Evolutionary conservation across 768 basidiomycete genomes (phyloP).

Genomic region (Psilocybe cyanescens): DNA sequence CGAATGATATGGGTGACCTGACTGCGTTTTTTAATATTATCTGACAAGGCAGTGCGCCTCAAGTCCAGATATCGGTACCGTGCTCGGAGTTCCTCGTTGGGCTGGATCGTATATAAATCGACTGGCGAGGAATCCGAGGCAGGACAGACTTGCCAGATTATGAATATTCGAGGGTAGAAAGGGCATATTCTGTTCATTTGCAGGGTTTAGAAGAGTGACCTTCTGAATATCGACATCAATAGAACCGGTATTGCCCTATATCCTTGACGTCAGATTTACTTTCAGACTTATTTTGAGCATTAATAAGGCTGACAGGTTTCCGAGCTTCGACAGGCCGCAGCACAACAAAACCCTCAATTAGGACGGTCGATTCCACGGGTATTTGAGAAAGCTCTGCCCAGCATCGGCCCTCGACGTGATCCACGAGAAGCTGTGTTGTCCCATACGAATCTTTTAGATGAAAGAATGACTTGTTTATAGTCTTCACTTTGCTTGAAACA

Average conservation of each 20-base stretch:
- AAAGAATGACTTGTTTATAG: slow-evolving; percentile 72
- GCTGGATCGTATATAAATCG: slow-evolving; percentile 43
- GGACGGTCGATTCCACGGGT: slow-evolving; percentile 79
- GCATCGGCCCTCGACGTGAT: slow-evolving; percentile 41
- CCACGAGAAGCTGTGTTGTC: slow-evolving; percentile 76
- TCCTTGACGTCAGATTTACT: slow-evolving; percentile 21
- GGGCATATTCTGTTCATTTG: slow-evolving; percentile 63
- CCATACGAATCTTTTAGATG: slow-evolving; percentile 82
- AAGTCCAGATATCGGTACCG: slow-evolving; percentile 91
- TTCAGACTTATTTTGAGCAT: slow-evolving; percentile 19
- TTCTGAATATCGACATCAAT: slow-evolving; percentile 79
- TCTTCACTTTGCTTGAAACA: slow-evolving; percentile 65
- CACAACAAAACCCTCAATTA: slow-evolving; percentile 75
- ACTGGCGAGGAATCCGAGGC: slow-evolving; percentile 15
- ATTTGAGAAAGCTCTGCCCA: slow-evolving; percentile 57
- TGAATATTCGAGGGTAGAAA: slow-evolving; percentile 82
- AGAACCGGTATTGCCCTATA: slow-evolving; percentile 66
- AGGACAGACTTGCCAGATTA: slow-evolving; percentile 62
- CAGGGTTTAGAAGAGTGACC: slow-evolving; percentile 81
- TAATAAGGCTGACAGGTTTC: slow-evolving; percentile 53
- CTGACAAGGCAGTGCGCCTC: slow-evolving; percentile 70
- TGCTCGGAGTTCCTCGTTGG: slow-evolving; percentile 85
- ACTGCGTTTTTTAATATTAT: slow-evolving; percentile 83
- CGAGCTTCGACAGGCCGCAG: slow-evolving; percentile 64
- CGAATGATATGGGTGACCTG: slow-evolving; percentile 81